Evolutionary conservation across 305 asterid genomes (phyloP), one percentile per base, ranked within the genome.

Genomic region (Fraxinus xanthoxyloides): DNA sequence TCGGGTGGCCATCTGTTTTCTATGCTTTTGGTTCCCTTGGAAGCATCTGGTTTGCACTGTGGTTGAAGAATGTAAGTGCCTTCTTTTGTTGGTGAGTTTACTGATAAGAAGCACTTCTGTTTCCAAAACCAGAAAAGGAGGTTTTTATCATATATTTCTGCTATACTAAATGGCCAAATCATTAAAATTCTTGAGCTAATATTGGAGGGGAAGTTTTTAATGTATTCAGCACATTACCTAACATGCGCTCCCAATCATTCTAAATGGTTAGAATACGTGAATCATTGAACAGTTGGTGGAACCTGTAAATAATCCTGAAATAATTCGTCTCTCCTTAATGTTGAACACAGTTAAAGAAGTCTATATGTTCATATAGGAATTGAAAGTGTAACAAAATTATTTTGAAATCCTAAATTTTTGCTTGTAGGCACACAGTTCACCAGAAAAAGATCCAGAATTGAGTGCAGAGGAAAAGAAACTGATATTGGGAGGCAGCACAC

Each of bases 1-100:
- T 91, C 5, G 98, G 98, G 70, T 96, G 99, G 99, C 92, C 98
- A 86, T 96, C 98, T 15, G 94, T 96, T 59, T 96, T 96, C 87
- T 96, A 90, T 83, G 88, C 97, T 83, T 96, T 96, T 85, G 99
- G 98, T 77, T 94, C 97, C 76, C 94, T 95, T 63, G 99, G 98
- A 77, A 94, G 87, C 87, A 86, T 95, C 86, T 95, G 99, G 98
- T 89, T 94, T 84, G 94, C 97, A 59, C 85, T 96, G 30, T 94
- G 99, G 99, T 85, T 93, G 91, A 94, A 90, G 87, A 93, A 92
- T 86, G 99, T 96, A 88, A 92, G 94, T 80, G 85, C 79, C 61
- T 75, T 5, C 31, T 83, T 46, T 75, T 82, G 80, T 59, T 76
- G 59, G 63, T 67, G 23, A 13, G 54, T 81, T 12, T 82, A 30